Evolutionary conservation across 495 filamentous ascomycete species (phyloP).

Genomic region (Penicillium desertorum): DNA sequence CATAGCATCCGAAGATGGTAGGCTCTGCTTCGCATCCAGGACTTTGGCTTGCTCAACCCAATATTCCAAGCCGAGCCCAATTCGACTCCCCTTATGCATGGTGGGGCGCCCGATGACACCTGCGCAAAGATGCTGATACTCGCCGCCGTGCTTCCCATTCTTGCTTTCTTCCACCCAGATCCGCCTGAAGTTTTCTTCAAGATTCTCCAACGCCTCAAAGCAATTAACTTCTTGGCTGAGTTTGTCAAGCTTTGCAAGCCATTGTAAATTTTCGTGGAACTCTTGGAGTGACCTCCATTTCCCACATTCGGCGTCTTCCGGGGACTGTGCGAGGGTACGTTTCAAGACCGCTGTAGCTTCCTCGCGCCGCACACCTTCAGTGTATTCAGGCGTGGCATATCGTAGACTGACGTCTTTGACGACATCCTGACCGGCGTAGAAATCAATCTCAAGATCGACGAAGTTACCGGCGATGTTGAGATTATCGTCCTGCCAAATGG

Average conservation of each 20-base stretch:
- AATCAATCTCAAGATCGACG: constrained; percentile 54
- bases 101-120: constrained; percentile 68
- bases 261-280: constrained; percentile 80
- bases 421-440: constrained; percentile 43
- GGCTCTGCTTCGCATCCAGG: constrained; percentile 37
- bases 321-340: constrained; percentile 46
- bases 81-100: constrained; percentile 68
- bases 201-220: constrained; percentile 81
- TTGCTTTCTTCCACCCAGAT: constrained; percentile 53
- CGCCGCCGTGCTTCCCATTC: constrained; percentile 42
- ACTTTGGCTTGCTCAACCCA: constrained; percentile 68
- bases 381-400: constrained; percentile 46
- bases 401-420: constrained; percentile 48
- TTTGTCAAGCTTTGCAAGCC: constrained; percentile 74
- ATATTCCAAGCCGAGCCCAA: constrained; percentile 82
- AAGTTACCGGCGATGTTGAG: constrained; percentile 71
- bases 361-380: constrained; percentile 42
- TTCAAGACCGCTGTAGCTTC: constrained; percentile 53
- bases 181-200: constrained; percentile 69
- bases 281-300: constrained; percentile 59
- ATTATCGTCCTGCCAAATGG: constrained; percentile 65
- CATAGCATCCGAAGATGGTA: constrained; percentile 38
- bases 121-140: constrained; percentile 50
- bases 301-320: constrained; percentile 39
- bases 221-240: constrained; percentile 82